These are phyloP conservation scores for Aspergillus sp. DNA, from an alignment of 2,329 filamentous ascomycete species.

Conservation along the genomic window DNA sequence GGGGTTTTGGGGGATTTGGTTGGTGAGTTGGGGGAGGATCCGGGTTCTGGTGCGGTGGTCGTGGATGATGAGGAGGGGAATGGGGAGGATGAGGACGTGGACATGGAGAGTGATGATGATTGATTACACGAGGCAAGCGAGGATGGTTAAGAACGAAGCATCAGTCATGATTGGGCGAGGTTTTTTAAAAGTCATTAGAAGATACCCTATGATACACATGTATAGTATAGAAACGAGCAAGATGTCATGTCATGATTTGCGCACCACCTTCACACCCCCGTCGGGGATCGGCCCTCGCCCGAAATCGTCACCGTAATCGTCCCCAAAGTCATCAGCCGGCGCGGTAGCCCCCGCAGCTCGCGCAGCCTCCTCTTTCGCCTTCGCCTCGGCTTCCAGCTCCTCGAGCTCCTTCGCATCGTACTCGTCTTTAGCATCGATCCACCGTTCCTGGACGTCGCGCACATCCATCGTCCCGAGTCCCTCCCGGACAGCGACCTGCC, in stretches of 20 bases:
- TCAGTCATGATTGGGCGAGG: conserved; percentile 9
- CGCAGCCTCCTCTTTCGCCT: conserved; percentile 43
- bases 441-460: conserved; percentile 89
- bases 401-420: conserved; percentile 78
- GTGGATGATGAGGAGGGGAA: conserved; percentile 48
- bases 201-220: conserved; percentile 30
- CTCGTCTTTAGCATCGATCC: conserved; percentile 86
- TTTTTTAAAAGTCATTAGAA: conserved; percentile 18
- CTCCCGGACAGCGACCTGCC: conserved; percentile 89
- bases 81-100: conserved; percentile 42
- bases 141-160: conserved; percentile 3
- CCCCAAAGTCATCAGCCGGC: conserved; percentile 32
- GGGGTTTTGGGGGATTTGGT: conserved; percentile 43
- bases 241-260: conserved; percentile 53
- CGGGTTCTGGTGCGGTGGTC: conserved; percentile 38
- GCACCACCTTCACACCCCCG: conserved; percentile 70
- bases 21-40: conserved; percentile 37
- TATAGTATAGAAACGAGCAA: conserved; percentile 15
- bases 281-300: conserved; percentile 47
- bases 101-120: conserved; percentile 45
- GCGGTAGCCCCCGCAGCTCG: conserved; percentile 27
- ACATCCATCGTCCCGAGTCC: conserved; percentile 71
- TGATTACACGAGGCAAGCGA: conserved; percentile 7
- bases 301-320: conserved; percentile 21
- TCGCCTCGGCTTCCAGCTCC: conserved; percentile 73